Conservation (phyloP, 225 moss, liverwort and hornwort genomes). For the Ulota crispa region DNA sequence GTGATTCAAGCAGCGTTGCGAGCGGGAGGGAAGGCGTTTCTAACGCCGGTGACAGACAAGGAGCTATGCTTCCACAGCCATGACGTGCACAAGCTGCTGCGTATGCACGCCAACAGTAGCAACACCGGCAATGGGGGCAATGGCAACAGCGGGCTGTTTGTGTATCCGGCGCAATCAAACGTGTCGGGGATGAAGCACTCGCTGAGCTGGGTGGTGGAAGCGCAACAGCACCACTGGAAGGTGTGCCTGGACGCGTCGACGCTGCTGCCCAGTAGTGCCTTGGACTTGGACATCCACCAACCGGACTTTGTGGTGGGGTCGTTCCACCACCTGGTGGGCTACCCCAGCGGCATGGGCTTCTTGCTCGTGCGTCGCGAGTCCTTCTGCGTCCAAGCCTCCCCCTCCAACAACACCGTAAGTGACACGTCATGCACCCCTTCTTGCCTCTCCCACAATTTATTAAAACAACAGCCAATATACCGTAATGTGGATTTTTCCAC, state of each 20-base stretch:
- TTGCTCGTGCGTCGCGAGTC: slow-evolving; percentile 62
- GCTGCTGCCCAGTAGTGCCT: slow-evolving; percentile 49
- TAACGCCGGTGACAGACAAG: slow-evolving; percentile 56
- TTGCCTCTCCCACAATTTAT: too few species aligned
- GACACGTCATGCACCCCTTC: too few species aligned
- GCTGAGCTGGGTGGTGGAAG: slow-evolving; percentile 53
- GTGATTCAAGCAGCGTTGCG: slow-evolving; percentile 53
- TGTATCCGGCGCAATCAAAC: slow-evolving; percentile 53
- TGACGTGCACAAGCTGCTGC: slow-evolving; percentile 61
- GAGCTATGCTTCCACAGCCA: slow-evolving; percentile 59
- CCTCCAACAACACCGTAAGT: slow-evolving; percentile 28
- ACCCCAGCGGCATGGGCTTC: slow-evolving; percentile 82
- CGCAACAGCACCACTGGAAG: slow-evolving; percentile 57
- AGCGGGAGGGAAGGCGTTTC: slow-evolving; percentile 56
- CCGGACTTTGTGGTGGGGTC: slow-evolving; percentile 81
- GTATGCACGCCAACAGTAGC: slow-evolving; percentile 32
- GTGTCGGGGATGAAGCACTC: slow-evolving; percentile 55
- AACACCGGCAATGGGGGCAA: too few species aligned
- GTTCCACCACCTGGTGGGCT: slow-evolving; percentile 74
- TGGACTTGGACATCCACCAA: slow-evolving; percentile 64
- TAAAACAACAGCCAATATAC: too few species aligned
- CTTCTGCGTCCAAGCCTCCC: slow-evolving; percentile 50
- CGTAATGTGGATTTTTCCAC: too few species aligned
- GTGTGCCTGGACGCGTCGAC: slow-evolving; percentile 60
- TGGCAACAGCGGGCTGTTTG: slow-evolving; percentile 42